These are phyloP conservation scores for Fusarium nurragi DNA, from an alignment of 2,329 filamentous ascomycete species.

Conservation along the genomic window DNA sequence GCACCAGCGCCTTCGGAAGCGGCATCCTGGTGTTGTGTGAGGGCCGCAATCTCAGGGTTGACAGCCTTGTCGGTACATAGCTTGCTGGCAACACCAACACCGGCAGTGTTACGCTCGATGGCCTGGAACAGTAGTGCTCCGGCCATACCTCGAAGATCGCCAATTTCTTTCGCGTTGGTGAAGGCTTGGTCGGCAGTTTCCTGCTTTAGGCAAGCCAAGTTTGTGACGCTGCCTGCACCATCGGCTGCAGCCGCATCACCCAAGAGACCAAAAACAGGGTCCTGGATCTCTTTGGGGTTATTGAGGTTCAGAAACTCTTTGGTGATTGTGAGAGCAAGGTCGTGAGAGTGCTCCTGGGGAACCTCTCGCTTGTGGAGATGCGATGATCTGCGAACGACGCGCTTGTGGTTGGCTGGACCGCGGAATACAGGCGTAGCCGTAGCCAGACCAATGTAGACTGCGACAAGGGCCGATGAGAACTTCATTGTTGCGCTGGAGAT, in stretches of 20 bases:
- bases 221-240: slow-evolving; percentile 53
- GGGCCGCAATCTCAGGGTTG: slow-evolving; percentile 15
- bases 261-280: slow-evolving; percentile 4
- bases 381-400: neutral
- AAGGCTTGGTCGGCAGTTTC: slow-evolving; percentile 67
- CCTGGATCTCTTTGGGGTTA: slow-evolving; percentile 16
- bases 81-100: slow-evolving; percentile 35
- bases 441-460: slow-evolving; percentile 1
- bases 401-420: neutral
- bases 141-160: slow-evolving; percentile 63
- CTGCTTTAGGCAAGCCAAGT: slow-evolving; percentile 58
- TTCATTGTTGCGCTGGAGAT: slow-evolving; percentile 8
- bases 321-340: slow-evolving; percentile 7
- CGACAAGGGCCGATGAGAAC: neutral
- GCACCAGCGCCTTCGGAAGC: neutral
- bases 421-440: slow-evolving; percentile 11
- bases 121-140: slow-evolving; percentile 64
- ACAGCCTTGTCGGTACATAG: slow-evolving; percentile 7
- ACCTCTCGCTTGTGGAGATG: slow-evolving; percentile 11
- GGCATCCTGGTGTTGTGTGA: slow-evolving; percentile 13
- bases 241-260: slow-evolving; percentile 7
- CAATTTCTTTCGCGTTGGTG: slow-evolving; percentile 65
- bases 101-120: slow-evolving; percentile 61
- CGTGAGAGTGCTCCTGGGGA: slow-evolving; percentile 15
- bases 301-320: slow-evolving; percentile 5